Evolutionary conservation across 73 alveolate genomes (phyloP).

Genomic region (Paramecium octaurelia): DNA sequence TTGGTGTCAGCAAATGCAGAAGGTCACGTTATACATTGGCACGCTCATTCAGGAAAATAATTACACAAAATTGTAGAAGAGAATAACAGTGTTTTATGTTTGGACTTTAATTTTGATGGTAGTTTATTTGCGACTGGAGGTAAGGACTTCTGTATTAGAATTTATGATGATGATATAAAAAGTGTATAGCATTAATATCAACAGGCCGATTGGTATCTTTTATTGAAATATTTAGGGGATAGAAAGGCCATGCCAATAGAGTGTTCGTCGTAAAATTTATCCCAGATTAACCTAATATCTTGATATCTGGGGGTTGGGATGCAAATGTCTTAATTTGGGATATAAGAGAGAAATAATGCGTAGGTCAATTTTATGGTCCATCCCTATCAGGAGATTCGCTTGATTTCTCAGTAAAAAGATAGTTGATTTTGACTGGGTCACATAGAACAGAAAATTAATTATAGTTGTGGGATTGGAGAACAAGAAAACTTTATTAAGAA

Average conservation of each 20-base stretch:
- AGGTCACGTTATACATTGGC: constrained; percentile 94
- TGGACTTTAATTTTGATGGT: constrained; percentile 92
- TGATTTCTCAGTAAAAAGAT: constrained; percentile 66
- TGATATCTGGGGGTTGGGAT: constrained; percentile 98
- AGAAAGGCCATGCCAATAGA: constrained; percentile 95
- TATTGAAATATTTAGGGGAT: constrained; percentile 37
- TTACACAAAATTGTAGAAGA: constrained; percentile 82
- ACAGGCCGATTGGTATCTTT: constrained; percentile 66
- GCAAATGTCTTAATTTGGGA: constrained; percentile 89
- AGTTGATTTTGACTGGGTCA: constrained; percentile 69
- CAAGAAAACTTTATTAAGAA: constrained; percentile 63
- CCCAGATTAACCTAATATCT: constrained; percentile 75
- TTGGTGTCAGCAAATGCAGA: constrained; percentile 89
- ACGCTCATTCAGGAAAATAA: constrained; percentile 92
- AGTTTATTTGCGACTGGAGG: constrained; percentile 91
- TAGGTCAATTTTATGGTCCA: constrained; percentile 89
- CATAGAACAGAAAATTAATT: constrained; percentile 70
- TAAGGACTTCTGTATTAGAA: constrained; percentile 84
- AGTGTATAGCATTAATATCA: constrained; percentile 71
- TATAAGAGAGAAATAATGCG: constrained; percentile 84
- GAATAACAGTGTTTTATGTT: constrained; percentile 83
- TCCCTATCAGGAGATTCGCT: constrained; percentile 94
- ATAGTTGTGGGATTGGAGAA: constrained; percentile 72
- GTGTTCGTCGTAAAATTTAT: constrained; percentile 86
- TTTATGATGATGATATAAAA: constrained; percentile 95